phyloP scores from a whole-genome alignment of 306 rosid genomes.

The Prinsepia uniflora region DNA sequence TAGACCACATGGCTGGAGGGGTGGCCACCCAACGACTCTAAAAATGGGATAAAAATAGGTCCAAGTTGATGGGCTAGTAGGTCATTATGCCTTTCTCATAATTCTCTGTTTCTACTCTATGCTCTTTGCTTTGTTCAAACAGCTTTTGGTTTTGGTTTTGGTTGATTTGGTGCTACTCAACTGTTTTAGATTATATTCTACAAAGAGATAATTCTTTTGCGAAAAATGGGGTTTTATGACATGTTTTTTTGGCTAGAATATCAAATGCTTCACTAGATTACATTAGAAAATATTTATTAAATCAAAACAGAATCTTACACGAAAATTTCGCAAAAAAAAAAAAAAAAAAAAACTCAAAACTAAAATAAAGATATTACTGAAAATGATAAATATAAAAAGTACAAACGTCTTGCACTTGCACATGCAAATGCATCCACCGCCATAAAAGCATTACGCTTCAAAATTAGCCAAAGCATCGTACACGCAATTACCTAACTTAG shows the following conservation, averaged over 20 bases:
- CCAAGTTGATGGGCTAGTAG: slow-evolving; percentile 1
- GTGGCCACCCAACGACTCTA: not conserved
- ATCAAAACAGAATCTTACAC: too few relatives aligned
- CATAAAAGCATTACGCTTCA: too few relatives aligned
- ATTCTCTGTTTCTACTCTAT: not conserved
- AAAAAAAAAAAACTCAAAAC: too few relatives aligned
- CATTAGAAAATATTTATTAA: too few relatives aligned
- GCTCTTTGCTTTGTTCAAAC: not conserved
- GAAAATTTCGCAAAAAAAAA: too few relatives aligned
- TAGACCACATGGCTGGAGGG: not conserved
- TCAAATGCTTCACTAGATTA: not conserved
- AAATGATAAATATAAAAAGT: too few relatives aligned
- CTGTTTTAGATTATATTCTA: not conserved
- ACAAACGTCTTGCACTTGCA: too few relatives aligned
- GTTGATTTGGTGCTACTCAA: not conserved
- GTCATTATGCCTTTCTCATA: not conserved
- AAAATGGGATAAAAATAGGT: not conserved
- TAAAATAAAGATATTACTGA: too few relatives aligned
- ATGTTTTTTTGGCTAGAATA: not conserved
- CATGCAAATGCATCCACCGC: too few relatives aligned
- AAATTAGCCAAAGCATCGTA: too few relatives aligned
- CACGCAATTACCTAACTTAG: too few relatives aligned
- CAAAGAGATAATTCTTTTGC: not conserved
- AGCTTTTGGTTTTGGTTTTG: not conserved
- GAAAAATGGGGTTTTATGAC: not conserved